phyloP scores from a whole-genome alignment of 352 stramenopile genomes.

The Halophytophthora batemanensis region DNA sequence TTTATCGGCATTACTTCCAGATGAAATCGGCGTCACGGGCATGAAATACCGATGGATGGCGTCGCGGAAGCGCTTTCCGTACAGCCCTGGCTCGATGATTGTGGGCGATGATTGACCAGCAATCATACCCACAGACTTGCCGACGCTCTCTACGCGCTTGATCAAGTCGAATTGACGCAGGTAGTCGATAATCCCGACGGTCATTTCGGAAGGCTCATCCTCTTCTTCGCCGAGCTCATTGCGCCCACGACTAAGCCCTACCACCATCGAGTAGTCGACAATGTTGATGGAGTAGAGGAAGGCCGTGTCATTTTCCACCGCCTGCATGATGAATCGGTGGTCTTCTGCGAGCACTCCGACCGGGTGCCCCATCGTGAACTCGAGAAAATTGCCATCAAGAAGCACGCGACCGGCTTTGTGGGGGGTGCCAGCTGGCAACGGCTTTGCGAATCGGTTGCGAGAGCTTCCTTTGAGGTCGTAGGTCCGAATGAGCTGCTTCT shows the following conservation, averaged over 20 bases:
- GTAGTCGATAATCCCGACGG: conserved; percentile 99
- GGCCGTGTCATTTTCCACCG: conserved; percentile 95
- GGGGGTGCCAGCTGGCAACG: conserved; percentile 17
- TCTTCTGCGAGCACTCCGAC: conserved; percentile 69
- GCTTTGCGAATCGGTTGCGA: conserved; percentile 90
- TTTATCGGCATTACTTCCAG: conserved; percentile 35
- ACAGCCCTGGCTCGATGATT: conserved; percentile 97
- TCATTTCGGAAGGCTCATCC: conserved; percentile 66
- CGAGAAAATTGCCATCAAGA: conserved; percentile 83
- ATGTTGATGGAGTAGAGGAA: conserved; percentile 99
- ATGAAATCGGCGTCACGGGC: conserved; percentile 89
- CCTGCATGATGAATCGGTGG: conserved; percentile 68
- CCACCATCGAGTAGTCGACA: conserved; percentile 99
- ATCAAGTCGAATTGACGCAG: conserved; percentile 98
- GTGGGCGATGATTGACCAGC: conserved; percentile 96
- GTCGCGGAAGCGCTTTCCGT: conserved; percentile 94
- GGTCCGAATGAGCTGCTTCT: conserved; percentile 89
- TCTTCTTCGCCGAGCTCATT: conserved; percentile 30
- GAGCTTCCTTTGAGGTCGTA: conserved; percentile 99
- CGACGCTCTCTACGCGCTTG: conserved; percentile 98
- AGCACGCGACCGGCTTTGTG: conserved; percentile 43
- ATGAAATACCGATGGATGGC: conserved; percentile 97
- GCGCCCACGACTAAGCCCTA: conserved; percentile 68
- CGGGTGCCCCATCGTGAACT: conserved; percentile 78
- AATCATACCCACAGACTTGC: conserved; percentile 98